Evolutionary conservation across 257 asterid species (phyloP).

Genomic region (Cynanchum wilfordii): DNA sequence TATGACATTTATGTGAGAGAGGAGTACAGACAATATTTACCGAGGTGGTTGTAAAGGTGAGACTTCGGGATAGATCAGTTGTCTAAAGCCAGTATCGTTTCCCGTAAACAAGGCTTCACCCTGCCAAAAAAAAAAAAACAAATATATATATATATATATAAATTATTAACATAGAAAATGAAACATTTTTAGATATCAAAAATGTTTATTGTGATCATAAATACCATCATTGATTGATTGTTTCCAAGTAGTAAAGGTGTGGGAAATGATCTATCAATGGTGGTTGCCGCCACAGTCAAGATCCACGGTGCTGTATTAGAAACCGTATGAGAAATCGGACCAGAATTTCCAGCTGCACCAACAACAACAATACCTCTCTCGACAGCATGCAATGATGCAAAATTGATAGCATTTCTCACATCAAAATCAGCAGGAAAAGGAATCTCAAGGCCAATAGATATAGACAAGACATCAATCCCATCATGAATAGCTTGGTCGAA

Average conservation of each 20-base stretch:
- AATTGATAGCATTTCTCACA: slow-evolving; percentile 43
- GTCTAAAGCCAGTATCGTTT: slow-evolving; percentile 20
- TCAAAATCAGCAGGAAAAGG: slow-evolving; percentile 21
- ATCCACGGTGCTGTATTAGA: slow-evolving; percentile 35
- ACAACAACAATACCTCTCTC: slow-evolving; percentile 45
- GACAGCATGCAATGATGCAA: slow-evolving; percentile 65
- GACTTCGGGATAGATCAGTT: slow-evolving; percentile 13
- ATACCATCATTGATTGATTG: slow-evolving; percentile 42
- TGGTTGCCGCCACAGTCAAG: slow-evolving; percentile 34
- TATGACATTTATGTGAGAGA: too few species aligned
- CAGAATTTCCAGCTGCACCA: slow-evolving; percentile 32
- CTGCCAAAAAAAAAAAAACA: slow-evolving; percentile 13
- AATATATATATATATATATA: background rate
- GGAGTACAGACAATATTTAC: background rate
- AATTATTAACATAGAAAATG: background rate
- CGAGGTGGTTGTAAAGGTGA: background rate
- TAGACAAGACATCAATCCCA: slow-evolving; percentile 33
- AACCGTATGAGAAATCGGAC: slow-evolving; percentile 28
- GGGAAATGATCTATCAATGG: slow-evolving; percentile 51
- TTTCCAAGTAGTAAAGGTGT: slow-evolving; percentile 44
- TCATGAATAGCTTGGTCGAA: slow-evolving; percentile 41
- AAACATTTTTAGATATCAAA: background rate
- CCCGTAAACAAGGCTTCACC: slow-evolving; percentile 32
- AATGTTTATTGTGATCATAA: slow-evolving; percentile 12
- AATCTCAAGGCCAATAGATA: slow-evolving; percentile 18